A percentile compares a stretch with the other conserved stretches of the same genome.
phyloP scores from a whole-genome alignment of 768 basidiomycete species.

The Suillus americanus region DNA sequence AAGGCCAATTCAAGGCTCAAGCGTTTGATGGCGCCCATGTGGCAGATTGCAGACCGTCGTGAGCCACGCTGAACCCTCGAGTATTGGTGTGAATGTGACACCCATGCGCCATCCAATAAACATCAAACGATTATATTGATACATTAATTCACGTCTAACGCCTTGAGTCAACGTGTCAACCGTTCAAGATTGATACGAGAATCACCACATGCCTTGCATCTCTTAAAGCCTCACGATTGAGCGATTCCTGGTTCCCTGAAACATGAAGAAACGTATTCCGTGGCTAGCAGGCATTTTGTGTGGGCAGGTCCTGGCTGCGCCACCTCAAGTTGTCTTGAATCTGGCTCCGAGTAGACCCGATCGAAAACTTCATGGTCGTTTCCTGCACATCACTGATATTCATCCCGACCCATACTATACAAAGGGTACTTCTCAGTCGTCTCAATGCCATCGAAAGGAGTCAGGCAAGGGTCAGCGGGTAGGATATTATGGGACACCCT shows the following conservation, averaged over 20 bases:
- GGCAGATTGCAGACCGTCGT: too few species aligned
- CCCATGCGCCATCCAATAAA: too few species aligned
- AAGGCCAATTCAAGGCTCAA: too few species aligned
- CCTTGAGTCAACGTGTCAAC: background rate
- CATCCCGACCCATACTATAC: slow-evolving; percentile 77
- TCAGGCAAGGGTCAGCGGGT: slow-evolving; percentile 54
- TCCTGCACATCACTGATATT: slow-evolving; percentile 82
- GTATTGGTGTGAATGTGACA: too few species aligned
- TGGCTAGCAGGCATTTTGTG: slow-evolving; percentile 12
- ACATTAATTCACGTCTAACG: background rate
- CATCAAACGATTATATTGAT: too few species aligned
- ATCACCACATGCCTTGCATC: background rate
- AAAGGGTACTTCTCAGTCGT: slow-evolving; percentile 49
- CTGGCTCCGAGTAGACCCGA: slow-evolving; percentile 11
- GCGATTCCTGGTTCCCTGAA: background rate
- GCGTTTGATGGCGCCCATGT: too few species aligned
- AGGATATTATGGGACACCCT: slow-evolving; percentile 67
- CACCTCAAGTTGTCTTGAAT: slow-evolving; percentile 41
- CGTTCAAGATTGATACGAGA: background rate
- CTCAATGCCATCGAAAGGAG: slow-evolving; percentile 64
- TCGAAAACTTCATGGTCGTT: slow-evolving; percentile 64
- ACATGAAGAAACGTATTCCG: slow-evolving; percentile 3
- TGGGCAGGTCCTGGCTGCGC: slow-evolving; percentile 28
- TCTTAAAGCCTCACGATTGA: background rate
- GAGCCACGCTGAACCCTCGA: too few species aligned